Conservation (phyloP, 257 asterid species). For the Solanum appendiculatum region DNA sequence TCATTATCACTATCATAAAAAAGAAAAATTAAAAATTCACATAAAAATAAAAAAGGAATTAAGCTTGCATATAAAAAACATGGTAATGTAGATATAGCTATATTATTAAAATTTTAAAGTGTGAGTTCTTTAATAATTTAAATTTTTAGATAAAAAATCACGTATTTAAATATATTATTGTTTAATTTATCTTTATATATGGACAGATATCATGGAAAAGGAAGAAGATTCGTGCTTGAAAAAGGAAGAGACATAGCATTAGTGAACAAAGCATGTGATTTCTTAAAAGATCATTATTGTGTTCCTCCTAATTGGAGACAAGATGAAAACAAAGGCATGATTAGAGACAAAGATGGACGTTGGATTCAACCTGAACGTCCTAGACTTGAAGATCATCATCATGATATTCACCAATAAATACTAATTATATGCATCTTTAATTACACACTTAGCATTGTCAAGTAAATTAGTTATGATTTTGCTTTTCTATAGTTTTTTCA, state of each 20-base stretch:
- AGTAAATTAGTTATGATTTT: too few relatives aligned
- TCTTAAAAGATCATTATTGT: constrained; percentile 32
- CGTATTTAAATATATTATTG: not conserved
- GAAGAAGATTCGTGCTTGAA: constrained; percentile 25
- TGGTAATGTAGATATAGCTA: not conserved
- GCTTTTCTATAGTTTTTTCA: not conserved
- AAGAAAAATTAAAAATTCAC: too few relatives aligned
- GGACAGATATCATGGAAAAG: constrained; percentile 45
- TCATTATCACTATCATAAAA: not conserved
- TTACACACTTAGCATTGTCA: not conserved
- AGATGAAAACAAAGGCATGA: constrained; percentile 47
- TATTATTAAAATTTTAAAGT: not conserved
- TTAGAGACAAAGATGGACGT: constrained; percentile 32
- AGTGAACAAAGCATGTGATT: constrained; percentile 42
- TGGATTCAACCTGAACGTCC: constrained; percentile 38
- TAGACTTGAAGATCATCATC: constrained; percentile 19
- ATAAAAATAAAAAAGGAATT: too few relatives aligned
- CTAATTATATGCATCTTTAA: not conserved
- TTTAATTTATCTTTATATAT: not conserved
- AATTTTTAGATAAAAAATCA: not conserved
- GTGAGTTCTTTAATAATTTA: not conserved
- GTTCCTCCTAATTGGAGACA: constrained; percentile 55
- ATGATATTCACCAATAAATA: constrained; percentile 8
- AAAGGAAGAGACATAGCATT: constrained; percentile 41
- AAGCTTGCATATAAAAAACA: not conserved